Evolutionary conservation across 345 rosid genomes (phyloP).

Genomic region (Syzygium jambos): DNA sequence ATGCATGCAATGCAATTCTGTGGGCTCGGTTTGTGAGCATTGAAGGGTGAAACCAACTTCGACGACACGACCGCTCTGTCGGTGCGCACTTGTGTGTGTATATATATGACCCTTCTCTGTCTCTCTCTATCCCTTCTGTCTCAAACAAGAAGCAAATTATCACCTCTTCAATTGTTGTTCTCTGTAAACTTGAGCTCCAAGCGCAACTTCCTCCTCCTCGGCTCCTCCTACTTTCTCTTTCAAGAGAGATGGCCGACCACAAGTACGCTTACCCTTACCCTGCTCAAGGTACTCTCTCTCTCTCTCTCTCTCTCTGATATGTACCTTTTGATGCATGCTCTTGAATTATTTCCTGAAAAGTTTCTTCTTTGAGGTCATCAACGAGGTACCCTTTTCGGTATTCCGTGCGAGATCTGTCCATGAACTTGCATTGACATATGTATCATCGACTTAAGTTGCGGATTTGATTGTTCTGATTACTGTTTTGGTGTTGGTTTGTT

Average conservation of each 20-base stretch:
- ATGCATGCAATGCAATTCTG: background rate
- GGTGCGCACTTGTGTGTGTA: background rate
- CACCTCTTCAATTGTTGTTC: background rate
- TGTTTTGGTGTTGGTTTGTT: background rate
- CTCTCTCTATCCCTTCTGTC: background rate
- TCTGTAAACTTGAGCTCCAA: background rate
- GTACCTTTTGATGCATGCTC: background rate
- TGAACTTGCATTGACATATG: background rate
- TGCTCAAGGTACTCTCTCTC: slow-evolving; percentile 26
- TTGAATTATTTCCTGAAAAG: background rate
- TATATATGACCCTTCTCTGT: background rate
- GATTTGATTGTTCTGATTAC: background rate
- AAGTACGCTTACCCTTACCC: slow-evolving; percentile 50
- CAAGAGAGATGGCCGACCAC: slow-evolving; percentile 29
- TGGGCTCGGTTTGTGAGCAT: background rate
- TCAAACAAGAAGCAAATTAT: background rate
- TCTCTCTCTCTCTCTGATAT: background rate
- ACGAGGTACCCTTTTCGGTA: background rate
- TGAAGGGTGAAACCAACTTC: background rate
- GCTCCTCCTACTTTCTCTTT: background rate
- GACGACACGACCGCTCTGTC: background rate
- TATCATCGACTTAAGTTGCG: background rate
- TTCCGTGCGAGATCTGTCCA: background rate
- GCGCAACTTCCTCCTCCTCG: background rate
- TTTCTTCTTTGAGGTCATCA: background rate